Conservation (phyloP, 1,139 yeast species). For the Scheffersomyces titani region DNA sequence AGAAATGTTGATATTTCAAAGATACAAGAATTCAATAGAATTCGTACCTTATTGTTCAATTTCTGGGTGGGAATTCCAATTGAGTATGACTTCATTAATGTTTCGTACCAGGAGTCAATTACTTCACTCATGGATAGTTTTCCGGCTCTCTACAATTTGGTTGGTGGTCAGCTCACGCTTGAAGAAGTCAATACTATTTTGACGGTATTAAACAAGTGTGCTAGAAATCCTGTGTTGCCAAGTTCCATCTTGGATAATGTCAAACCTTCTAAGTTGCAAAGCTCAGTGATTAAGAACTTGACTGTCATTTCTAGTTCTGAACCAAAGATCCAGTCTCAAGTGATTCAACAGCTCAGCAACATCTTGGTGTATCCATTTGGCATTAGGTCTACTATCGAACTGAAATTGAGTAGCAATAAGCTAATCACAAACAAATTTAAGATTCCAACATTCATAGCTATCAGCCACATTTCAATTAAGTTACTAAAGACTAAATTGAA, state of each 20-base stretch:
- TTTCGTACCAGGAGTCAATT: slow-evolving; percentile 58
- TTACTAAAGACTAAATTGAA: slow-evolving; percentile 40
- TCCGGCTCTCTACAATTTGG: slow-evolving; percentile 42
- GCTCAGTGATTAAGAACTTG: slow-evolving; percentile 48
- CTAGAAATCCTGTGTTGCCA: slow-evolving; percentile 68
- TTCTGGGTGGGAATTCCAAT: slow-evolving; percentile 68
- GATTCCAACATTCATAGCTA: slow-evolving; percentile 67
- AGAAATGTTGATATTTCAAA: slow-evolving; percentile 1
- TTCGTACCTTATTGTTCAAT: slow-evolving; percentile 48
- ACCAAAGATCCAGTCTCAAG: slow-evolving; percentile 39
- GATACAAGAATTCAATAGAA: slow-evolving; percentile 12
- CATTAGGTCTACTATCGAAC: slow-evolving; percentile 53
- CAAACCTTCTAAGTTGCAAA: slow-evolving; percentile 58
- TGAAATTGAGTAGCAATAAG: slow-evolving; percentile 27
- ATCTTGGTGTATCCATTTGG: slow-evolving; percentile 61
- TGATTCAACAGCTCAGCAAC: slow-evolving; percentile 55
- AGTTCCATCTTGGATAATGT: slow-evolving; percentile 44
- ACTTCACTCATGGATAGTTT: slow-evolving; percentile 54
- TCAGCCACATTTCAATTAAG: slow-evolving; percentile 54
- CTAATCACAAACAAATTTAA: slow-evolving; percentile 35
- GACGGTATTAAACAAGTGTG: slow-evolving; percentile 55
- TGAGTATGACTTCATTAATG: slow-evolving; percentile 57
- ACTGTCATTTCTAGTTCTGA: slow-evolving; percentile 31
- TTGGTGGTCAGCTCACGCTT: slow-evolving; percentile 26
- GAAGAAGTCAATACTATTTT: slow-evolving; percentile 45